Percentiles rank a stretch among this genome's conserved stretches.
Conservation (phyloP, 176 grass and related monocot species). For the Microstegium vimineum region DNA sequence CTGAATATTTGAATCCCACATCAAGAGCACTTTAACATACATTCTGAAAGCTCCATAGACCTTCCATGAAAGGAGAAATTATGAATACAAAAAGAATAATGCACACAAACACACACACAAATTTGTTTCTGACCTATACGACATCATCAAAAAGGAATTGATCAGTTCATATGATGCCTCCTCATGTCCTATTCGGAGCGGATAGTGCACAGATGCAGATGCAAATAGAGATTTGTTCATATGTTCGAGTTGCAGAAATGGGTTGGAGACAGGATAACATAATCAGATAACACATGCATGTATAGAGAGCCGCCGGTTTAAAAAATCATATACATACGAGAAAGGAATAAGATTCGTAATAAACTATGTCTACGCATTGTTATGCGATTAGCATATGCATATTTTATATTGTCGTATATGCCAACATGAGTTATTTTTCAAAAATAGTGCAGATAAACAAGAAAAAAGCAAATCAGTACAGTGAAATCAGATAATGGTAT, state of each 20-base stretch:
- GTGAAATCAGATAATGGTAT: background rate
- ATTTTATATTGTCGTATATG: background rate
- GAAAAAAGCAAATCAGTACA: background rate
- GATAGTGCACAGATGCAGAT: background rate
- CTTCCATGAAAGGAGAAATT: slow-evolving; percentile 49
- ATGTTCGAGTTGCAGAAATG: background rate
- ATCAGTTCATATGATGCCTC: background rate
- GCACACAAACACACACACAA: background rate
- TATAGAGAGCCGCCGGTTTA: background rate
- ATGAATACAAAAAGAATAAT: slow-evolving; percentile 9
- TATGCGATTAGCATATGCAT: background rate
- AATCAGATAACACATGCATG: background rate
- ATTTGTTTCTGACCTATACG: background rate
- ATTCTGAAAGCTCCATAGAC: slow-evolving; percentile 98
- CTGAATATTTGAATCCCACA: slow-evolving; percentile 97
- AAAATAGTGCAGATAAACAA: background rate
- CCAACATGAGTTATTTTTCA: background rate
- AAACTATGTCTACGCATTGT: background rate
- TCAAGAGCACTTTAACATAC: slow-evolving; percentile 97
- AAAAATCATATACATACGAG: background rate
- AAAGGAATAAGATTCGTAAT: background rate
- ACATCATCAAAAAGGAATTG: background rate
- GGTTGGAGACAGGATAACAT: background rate
- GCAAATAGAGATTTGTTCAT: background rate
- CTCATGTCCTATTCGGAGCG: background rate